These are phyloP conservation scores for Limnomonas spitsbergensis DNA, from an alignment of 139 green algal species.

Conservation along the genomic window DNA sequence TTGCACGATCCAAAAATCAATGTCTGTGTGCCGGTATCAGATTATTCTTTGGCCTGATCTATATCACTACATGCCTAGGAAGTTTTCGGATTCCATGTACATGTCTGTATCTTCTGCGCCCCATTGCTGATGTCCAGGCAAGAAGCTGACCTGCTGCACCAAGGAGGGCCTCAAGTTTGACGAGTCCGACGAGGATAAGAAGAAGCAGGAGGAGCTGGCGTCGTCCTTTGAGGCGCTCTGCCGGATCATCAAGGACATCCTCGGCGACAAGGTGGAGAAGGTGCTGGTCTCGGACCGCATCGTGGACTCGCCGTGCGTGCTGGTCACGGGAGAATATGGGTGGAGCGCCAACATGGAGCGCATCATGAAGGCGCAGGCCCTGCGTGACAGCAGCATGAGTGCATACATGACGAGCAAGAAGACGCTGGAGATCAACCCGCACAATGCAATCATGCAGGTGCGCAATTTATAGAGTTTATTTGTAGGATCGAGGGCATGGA, in stretches of 20 bases:
- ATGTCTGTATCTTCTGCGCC: too few relatives aligned
- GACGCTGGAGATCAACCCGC: slow-evolving; percentile 98
- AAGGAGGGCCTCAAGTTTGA: slow-evolving; percentile 93
- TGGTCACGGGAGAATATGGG: slow-evolving; percentile 99
- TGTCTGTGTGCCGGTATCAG: neutral
- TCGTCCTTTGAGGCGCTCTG: slow-evolving; percentile 90
- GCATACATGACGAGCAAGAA: slow-evolving; percentile 99
- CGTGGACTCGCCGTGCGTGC: slow-evolving; percentile 96
- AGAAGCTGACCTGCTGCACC: slow-evolving; percentile 97
- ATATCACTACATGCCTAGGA: too few relatives aligned
- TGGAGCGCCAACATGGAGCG: slow-evolving; percentile 99
- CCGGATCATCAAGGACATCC: slow-evolving; percentile 91
- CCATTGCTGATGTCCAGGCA: slow-evolving; percentile 53
- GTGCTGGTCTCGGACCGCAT: slow-evolving; percentile 96
- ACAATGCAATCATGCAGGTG: slow-evolving; percentile 96
- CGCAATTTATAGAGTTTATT: too few relatives aligned
- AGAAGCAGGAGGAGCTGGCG: slow-evolving; percentile 80
- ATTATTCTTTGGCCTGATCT: too few relatives aligned
- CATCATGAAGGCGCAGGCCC: slow-evolving; percentile 99
- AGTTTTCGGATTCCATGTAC: too few relatives aligned
- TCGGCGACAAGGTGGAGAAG: slow-evolving; percentile 92
- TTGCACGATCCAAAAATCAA: too few relatives aligned
- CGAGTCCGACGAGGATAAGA: slow-evolving; percentile 91
- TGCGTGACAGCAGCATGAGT: slow-evolving; percentile 93
- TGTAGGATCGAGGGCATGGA: too few relatives aligned